A percentile compares a stretch with the other conserved stretches of the same genome.
phyloP scores from a whole-genome alignment of 495 filamentous ascomycete genomes.

The Aspergillus sclerotioniger region DNA sequence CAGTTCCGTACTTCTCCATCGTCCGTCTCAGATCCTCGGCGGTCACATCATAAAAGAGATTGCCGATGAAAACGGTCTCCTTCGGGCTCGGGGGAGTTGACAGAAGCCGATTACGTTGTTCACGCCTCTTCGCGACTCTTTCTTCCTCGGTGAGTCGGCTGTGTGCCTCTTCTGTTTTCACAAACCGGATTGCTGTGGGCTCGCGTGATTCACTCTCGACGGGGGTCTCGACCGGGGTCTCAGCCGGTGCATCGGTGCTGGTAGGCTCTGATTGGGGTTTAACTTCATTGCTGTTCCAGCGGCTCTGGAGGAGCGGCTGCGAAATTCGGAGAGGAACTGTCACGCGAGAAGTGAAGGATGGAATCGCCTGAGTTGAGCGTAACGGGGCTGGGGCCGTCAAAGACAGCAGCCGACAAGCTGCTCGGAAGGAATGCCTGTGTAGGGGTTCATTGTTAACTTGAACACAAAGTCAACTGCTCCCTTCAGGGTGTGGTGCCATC shows the following conservation, averaged over 20 bases:
- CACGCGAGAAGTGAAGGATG: constrained; percentile 27
- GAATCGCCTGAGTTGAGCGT: constrained; percentile 41
- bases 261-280: constrained; percentile 15
- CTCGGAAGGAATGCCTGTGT: constrained; percentile 47
- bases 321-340: constrained; percentile 22
- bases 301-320: constrained; percentile 32
- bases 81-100: constrained; percentile 21
- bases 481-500: neutral
- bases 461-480: neutral
- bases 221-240: too few species aligned
- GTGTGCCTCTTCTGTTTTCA: neutral
- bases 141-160: neutral
- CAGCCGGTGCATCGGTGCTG: neutral
- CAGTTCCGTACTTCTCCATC: constrained; percentile 63
- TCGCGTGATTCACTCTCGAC: too few species aligned
- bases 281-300: constrained; percentile 43
- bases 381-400: constrained; percentile 44
- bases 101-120: constrained; percentile 12
- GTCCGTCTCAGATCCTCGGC: constrained; percentile 65
- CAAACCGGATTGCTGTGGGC: too few species aligned
- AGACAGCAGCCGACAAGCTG: constrained; percentile 55
- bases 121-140: constrained; percentile 18
- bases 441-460: constrained; percentile 5
- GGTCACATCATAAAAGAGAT: constrained; percentile 81
- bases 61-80: constrained; percentile 70